Base-by-base conservation (phyloP, 768 basidiomycete genomes). In the Crepidotus variabilis region DNA sequence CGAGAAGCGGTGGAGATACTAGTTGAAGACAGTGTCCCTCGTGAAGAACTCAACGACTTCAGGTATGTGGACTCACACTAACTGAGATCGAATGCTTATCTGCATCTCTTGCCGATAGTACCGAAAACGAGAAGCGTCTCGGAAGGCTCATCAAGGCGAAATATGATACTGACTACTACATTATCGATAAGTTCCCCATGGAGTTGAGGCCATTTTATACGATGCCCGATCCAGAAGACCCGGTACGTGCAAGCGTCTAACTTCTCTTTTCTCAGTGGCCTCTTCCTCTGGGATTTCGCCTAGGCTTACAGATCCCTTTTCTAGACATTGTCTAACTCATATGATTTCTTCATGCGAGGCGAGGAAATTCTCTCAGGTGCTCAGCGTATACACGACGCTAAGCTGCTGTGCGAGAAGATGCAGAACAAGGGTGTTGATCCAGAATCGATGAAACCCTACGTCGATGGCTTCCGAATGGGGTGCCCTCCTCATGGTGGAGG, bases 331-430 rank as follows among this genome's bases (percentile, higher is more conserved):
- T 98, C 97, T 51, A 98, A 98, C 74, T 98, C 97, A 21, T 99
- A 98, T 72, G 97, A 99, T 75, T 98, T 99, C 76, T 98, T 99
- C 83, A 98, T 99, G 96, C 85, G 97, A 32, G 97, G 97, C 10
- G 94, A 99, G 74, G 97, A 99, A 72, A 98, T 99, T 66, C 80
- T 98, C 39, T 98, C 96, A 2, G 97, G 97, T 14, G 97, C 96
- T 23, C 97, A 99, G 71, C 94, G 97, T 72, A 87, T 98, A 54
- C 97, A 99, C 73, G 94, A 98, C 62, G 83, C 97, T 5, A 72
- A 73, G 10, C 75, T 98, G 52, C 84, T 98, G 59, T 78, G 77
- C 52, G 83, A 92, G 73, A 84, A 90, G 72, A 98, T 98, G 94
- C 80, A 79, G 57, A 77, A 74, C 61, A 91, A 89, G 68, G 93